Base-by-base conservation (phyloP, 805 yeast genomes). In the Cyberlindnera japonica region DNA sequence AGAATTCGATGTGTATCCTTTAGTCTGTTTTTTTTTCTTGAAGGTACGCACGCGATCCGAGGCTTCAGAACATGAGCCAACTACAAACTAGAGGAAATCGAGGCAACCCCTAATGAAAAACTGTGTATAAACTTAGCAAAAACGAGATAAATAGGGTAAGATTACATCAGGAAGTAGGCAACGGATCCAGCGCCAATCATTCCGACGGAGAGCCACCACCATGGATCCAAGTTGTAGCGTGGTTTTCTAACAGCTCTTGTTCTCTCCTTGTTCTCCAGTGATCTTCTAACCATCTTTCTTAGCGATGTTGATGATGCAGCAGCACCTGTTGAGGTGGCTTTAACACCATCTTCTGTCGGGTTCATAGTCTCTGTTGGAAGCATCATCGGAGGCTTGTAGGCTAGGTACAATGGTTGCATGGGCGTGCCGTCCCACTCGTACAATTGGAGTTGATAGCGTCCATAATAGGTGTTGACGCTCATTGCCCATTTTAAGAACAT, bases 381-480 rank as follows among this genome's bases (percentile, higher is more conserved):
- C 99, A 93, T 93, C 76, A 84, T 73, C 9, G 99, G 95, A 6
- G 99, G 99, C 54, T 76, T 75, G 68, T 90, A 93, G 2, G 95
- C 96, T 61, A 93, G 72, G 63, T 88, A 93, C 55, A 93, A 63
- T 1, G 99, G 98, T 50, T 88, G 91, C 70, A 83, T 64, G 33
- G 79, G 79, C 14, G 85, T 62, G 14, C 97, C 97, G 61, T 83
- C 88, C 53, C 74, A 82, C 65, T 82, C 80, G 64, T 74, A 82
- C 44, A 93, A 67, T 47, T 81, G 81, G 42, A 93, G 74, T 50
- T 76, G 74, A 65, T 79, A 81, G 55, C 88, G 75, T 17, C 99
- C 99, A 57, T 86, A 84, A 67, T 91, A 93, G 11, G 74, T 66
- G 61, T 88, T 93, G 21, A 90, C 68, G 33, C 62, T 63, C 10